Evolutionary conservation across 2,329 filamentous ascomycete species (phyloP).

Genomic region (Botrytis deweyae): DNA sequence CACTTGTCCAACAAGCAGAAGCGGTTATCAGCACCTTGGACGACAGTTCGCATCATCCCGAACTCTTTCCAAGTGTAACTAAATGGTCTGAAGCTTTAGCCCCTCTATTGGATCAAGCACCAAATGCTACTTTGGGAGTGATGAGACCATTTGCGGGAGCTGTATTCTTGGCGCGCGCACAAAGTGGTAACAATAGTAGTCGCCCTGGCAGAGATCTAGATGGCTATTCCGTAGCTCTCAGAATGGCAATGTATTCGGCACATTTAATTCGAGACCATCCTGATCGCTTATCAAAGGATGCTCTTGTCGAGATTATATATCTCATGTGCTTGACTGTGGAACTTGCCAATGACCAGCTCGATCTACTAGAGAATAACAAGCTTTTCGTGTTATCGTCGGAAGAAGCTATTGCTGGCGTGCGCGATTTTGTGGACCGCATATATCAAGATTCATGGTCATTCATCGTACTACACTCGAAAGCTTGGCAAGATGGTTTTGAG

Average conservation of each 20-base stretch:
- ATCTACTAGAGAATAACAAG: constrained; percentile 45
- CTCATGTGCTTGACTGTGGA: constrained; percentile 52
- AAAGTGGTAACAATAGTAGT: constrained; percentile 30
- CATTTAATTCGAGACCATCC: constrained; percentile 53
- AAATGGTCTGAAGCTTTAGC: constrained; percentile 66
- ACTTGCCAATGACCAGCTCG: constrained; percentile 53
- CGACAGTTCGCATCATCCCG: constrained; percentile 38
- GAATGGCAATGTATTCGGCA: constrained; percentile 71
- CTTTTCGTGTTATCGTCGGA: constrained; percentile 49
- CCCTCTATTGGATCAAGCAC: constrained; percentile 51
- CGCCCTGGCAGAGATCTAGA: constrained; percentile 57
- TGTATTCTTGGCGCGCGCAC: constrained; percentile 58
- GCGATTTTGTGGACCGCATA: constrained; percentile 2
- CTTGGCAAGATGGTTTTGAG: constrained; percentile 42
- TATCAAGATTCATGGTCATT: constrained; percentile 19
- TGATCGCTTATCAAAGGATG: constrained; percentile 43
- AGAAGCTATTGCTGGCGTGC: constrained; percentile 36
- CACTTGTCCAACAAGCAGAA: constrained; percentile 51
- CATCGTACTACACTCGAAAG: constrained; percentile 44
- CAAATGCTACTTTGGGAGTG: constrained; percentile 67
- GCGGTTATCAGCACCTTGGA: constrained; percentile 42
- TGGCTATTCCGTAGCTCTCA: constrained; percentile 69
- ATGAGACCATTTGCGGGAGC: constrained; percentile 71
- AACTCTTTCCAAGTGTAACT: constrained; percentile 61
- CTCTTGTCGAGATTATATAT: constrained; percentile 52